Conservation (phyloP, 2,329 filamentous ascomycete species). For the Trichoderma citrinoviride region DNA sequence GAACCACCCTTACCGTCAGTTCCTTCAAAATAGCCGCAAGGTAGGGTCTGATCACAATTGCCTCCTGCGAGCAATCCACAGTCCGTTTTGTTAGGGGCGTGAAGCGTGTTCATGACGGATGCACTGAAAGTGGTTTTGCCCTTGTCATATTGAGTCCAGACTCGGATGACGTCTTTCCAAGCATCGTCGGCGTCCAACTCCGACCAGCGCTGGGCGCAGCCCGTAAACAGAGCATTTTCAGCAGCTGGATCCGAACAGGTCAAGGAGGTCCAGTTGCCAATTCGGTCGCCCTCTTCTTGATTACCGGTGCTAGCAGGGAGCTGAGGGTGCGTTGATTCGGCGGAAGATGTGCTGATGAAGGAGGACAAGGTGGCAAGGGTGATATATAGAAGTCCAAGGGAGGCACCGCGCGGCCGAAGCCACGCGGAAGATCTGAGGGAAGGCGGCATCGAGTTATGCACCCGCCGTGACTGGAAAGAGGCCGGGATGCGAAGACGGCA, state of each 20-base stretch:
- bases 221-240: not conserved
- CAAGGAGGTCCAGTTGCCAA: slow-evolving; percentile 29
- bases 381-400: not conserved
- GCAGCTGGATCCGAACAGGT: slow-evolving; percentile 25
- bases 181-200: slow-evolving; percentile 27
- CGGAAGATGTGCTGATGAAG: not conserved
- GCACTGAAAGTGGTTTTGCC: not conserved
- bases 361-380: not conserved
- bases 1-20: not conserved
- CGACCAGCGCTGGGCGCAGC: slow-evolving; percentile 28
- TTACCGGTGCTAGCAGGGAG: not conserved
- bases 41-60: not conserved
- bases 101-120: slow-evolving; percentile 6
- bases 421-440: not conserved
- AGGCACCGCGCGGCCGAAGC: not conserved
- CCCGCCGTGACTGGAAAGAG: not conserved
- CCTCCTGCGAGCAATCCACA: not conserved
- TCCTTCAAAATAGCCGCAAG: not conserved
- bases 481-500: not conserved
- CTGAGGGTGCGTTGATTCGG: not conserved
- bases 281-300: slow-evolving; percentile 20
- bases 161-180: slow-evolving; percentile 29
- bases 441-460: not conserved
- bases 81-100: not conserved
- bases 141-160: slow-evolving; percentile 26